phyloP scores from a whole-genome alignment of 1,284 basidiomycete genomes.

The Chiua sp. region DNA sequence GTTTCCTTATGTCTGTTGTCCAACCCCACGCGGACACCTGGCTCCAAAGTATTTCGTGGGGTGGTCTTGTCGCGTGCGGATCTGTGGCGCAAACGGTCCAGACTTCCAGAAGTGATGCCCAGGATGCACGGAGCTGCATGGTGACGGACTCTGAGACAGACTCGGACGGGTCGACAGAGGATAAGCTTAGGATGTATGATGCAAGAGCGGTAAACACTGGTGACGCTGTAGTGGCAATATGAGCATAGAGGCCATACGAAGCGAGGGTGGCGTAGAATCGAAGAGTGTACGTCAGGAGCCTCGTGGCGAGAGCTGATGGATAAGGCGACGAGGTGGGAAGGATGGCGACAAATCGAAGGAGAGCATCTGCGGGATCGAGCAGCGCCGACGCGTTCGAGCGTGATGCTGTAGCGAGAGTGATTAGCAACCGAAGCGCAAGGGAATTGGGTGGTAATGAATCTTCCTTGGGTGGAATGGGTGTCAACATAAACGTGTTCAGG shows the following conservation, averaged over 20 bases:
- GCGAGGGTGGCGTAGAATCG: constrained; percentile 71
- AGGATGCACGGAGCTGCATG: constrained; percentile 49
- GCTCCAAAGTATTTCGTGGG: constrained; percentile 91
- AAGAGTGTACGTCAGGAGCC: constrained; percentile 65
- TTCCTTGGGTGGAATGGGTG: constrained; percentile 47
- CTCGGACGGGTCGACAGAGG: neutral
- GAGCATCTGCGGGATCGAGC: constrained; percentile 60
- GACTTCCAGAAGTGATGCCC: constrained; percentile 59
- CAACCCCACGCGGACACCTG: constrained; percentile 81
- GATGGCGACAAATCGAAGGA: constrained; percentile 78
- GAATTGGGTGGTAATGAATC: constrained; percentile 49
- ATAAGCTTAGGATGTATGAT: constrained; percentile 41
- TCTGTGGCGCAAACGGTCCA: constrained; percentile 89
- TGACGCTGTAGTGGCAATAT: constrained; percentile 67
- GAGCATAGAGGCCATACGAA: constrained; percentile 78
- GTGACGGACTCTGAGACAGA: constrained; percentile 10
- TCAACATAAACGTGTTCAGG: constrained; percentile 61
- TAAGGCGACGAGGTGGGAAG: constrained; percentile 60
- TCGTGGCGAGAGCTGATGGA: constrained; percentile 46
- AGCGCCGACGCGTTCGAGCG: constrained; percentile 70
- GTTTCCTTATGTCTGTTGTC: constrained; percentile 59
- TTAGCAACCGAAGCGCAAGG: constrained; percentile 63
- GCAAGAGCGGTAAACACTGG: constrained; percentile 55
- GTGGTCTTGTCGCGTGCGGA: constrained; percentile 86
- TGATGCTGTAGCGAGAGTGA: constrained; percentile 65